Percentiles rank a stretch among this genome's conserved stretches.
Evolutionary conservation across 495 filamentous ascomycete genomes (phyloP).

Genomic region (Penicillium flavigenum): DNA sequence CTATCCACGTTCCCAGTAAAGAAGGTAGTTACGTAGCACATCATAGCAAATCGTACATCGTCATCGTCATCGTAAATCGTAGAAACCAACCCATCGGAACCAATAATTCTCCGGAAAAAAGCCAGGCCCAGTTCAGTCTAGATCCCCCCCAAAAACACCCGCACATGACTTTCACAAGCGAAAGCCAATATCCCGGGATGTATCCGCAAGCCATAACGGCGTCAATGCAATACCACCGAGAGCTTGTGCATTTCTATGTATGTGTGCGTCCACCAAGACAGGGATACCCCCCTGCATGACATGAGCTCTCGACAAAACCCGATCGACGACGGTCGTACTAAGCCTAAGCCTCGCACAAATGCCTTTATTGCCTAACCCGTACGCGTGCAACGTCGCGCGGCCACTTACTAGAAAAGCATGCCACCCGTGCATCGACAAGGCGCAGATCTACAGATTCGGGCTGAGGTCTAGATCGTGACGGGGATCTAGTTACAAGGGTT

Average conservation of each 20-base stretch:
- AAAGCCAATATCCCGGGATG: not conserved
- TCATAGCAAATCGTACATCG: too few relatives aligned
- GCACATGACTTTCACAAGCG: constrained; percentile 8
- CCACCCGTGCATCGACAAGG: not conserved
- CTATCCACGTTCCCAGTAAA: not conserved
- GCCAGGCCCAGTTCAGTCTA: constrained; percentile 4
- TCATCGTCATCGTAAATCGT: not conserved
- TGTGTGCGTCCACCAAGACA: constrained; percentile 1
- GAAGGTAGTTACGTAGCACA: not conserved
- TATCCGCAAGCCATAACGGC: not conserved
- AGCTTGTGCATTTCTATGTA: not conserved
- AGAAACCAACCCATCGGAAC: not conserved
- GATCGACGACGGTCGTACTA: not conserved
- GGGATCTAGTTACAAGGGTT: not conserved
- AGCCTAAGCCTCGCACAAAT: constrained; percentile 7
- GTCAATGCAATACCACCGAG: not conserved
- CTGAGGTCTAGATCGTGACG: not conserved
- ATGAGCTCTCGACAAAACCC: not conserved
- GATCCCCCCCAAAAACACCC: not conserved
- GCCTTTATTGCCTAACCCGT: constrained; percentile 2
- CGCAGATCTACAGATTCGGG: not conserved
- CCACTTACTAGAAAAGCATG: not conserved
- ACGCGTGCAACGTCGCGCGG: not conserved
- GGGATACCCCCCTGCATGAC: not conserved
- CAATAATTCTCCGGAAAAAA: constrained; percentile 5